A percentile compares a stretch with the other conserved stretches of the same genome.
Evolutionary conservation across 352 stramenopile genomes (phyloP).

Genomic region (Phytophthora boehmeriae): DNA sequence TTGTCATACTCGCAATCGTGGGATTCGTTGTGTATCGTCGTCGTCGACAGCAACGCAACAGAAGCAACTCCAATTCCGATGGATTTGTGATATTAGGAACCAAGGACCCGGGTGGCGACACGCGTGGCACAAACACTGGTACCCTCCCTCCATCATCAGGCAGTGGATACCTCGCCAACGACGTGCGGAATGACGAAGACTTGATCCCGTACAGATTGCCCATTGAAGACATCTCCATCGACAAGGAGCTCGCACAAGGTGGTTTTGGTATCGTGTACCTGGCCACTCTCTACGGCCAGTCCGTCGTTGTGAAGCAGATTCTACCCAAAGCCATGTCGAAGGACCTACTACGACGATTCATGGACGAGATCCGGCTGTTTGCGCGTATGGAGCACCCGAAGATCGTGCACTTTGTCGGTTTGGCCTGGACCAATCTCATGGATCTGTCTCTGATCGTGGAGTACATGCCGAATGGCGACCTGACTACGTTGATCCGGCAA

Average conservation of each 20-base stretch:
- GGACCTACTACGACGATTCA: conserved; percentile 44
- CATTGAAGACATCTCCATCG: conserved; percentile 47
- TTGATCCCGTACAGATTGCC: conserved; percentile 59
- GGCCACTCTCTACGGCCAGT: conserved; percentile 35
- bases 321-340: conserved; percentile 40
- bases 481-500: conserved; percentile 36
- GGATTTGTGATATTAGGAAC: conserved; percentile 10
- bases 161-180: conserved; percentile 50
- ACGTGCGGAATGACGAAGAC: conserved; percentile 68
- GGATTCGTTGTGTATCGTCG: conserved; percentile 36
- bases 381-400: conserved; percentile 45
- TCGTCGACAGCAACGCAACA: conserved; percentile 9
- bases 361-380: conserved; percentile 47
- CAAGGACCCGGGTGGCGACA: conserved; percentile 10
- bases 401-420: conserved; percentile 49
- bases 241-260: conserved; percentile 44
- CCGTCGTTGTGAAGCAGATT: conserved; percentile 55
- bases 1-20: conserved; percentile 24
- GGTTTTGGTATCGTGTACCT: conserved; percentile 65
- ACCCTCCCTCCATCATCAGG: conserved; percentile 24
- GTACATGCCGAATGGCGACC: conserved; percentile 49
- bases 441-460: conserved; percentile 53
- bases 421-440: conserved; percentile 55
- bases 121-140: conserved; percentile 12
- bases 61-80: not conserved